Evolutionary conservation across 2,329 filamentous ascomycete genomes (phyloP).

Genomic region (Cytospora piceicola): DNA sequence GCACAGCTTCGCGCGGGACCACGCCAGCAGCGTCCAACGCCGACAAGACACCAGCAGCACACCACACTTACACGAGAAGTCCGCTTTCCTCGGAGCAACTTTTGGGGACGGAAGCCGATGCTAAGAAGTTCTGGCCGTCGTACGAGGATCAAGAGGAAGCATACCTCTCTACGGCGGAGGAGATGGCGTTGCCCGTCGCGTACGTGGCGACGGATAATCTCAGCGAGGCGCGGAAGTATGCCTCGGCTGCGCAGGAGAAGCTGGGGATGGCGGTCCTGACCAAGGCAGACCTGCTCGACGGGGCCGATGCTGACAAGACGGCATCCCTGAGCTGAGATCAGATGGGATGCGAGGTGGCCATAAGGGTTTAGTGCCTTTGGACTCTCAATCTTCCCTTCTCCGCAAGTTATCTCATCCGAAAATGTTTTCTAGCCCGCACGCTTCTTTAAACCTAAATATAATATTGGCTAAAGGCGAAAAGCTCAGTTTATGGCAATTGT

Average conservation of each 20-base stretch:
- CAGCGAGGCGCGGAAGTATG: conserved; percentile 47
- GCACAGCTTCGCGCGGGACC: conserved; percentile 36
- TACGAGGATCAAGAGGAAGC: conserved; percentile 47
- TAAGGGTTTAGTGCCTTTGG: conserved; percentile 29
- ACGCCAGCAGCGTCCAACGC: conserved; percentile 12
- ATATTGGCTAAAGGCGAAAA: too few species aligned
- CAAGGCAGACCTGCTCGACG: conserved; percentile 43
- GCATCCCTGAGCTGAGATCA: conserved; percentile 50
- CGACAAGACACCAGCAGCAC: background rate
- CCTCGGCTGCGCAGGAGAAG: conserved; percentile 39
- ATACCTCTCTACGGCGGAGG: conserved; percentile 44
- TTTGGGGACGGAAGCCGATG: conserved; percentile 52
- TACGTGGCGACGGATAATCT: conserved; percentile 53
- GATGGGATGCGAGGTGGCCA: conserved; percentile 50
- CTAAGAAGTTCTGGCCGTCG: conserved; percentile 49
- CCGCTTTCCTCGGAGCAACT: conserved; percentile 46
- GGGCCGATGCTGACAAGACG: conserved; percentile 38
- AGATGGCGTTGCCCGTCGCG: conserved; percentile 39
- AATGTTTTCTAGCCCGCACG: too few species aligned
- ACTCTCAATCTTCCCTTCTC: background rate
- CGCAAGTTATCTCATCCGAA: too few species aligned
- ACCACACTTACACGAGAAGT: conserved; percentile 24
- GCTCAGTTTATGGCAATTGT: too few species aligned
- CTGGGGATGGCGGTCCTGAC: conserved; percentile 42
- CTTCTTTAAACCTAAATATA: too few species aligned